Evolutionary conservation across 495 filamentous ascomycete species (phyloP), one percentile per base, ranked within the genome.

Genomic region (Aspergillus homomorphus): DNA sequence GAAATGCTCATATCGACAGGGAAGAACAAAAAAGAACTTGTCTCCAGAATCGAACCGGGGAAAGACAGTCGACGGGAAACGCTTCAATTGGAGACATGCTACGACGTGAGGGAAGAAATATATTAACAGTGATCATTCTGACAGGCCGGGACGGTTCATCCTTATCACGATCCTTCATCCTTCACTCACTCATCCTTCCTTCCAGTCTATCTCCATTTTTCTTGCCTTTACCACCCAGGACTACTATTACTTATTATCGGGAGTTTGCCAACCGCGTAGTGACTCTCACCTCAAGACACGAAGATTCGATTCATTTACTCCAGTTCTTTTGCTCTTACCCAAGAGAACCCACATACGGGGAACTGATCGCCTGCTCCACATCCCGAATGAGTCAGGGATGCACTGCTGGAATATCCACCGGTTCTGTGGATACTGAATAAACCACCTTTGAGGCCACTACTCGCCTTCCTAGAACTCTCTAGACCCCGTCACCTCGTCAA

Each of bases 351-450:
- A 22, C 21, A 26, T 24, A 14, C 1, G 15, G 54, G 54, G 38
- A 21, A 50, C 54, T 26, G 54, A 57, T 57, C 54, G 54, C 44
- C 48, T 50, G 54, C 28, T 46, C 54, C 46, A 46, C 54, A 16
- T 57, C 54, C 42, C 46, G 49, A 57, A 50, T 33, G 54, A 57
- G 54, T 22, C 54, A 56, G 43, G 42, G 53, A 56, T 45, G 45
- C 21, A 24, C 53, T 26, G 42, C 53, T 56, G 16, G 42, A 19
- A 46, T 45, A 50, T 38, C 44, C 54, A 57, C 54, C 45, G 46
- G 54, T 57, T 57, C 54, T 50, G 54, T 56, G 54, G 44, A 48
- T 48, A 41, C 1, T 56, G 53, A 43, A 56, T 57, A 50, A n/a
- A 51, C 53, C 43, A 48, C 18, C 18, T 44, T 21, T 38, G 15